phyloP scores from a whole-genome alignment of 768 basidiomycete genomes.

The Arthromyces matolae region DNA sequence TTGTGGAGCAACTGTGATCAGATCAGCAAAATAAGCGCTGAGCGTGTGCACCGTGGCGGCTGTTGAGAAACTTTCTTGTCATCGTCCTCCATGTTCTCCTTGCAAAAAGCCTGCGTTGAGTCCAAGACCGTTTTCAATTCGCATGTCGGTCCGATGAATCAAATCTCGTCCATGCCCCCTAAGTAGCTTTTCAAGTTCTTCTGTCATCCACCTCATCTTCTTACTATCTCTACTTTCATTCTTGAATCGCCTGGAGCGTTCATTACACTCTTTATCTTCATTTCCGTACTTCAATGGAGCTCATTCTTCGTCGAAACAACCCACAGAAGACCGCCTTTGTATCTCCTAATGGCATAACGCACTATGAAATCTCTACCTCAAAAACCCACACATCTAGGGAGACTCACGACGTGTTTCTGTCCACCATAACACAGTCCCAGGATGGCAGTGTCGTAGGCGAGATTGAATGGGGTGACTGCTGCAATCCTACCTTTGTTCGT shows the following conservation, averaged over 20 bases:
- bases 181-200: too few species aligned
- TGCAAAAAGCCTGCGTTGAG: too few species aligned
- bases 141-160: too few species aligned
- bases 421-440: constrained; percentile 38
- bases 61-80: too few species aligned
- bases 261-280: background rate
- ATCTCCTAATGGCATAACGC: constrained; percentile 46
- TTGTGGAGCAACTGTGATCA: too few species aligned
- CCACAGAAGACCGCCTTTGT: constrained; percentile 46
- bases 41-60: too few species aligned
- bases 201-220: too few species aligned
- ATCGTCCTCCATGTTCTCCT: too few species aligned
- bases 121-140: too few species aligned
- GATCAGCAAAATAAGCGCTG: too few species aligned
- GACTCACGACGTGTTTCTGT: constrained; percentile 29
- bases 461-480: constrained; percentile 43
- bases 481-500: constrained; percentile 39
- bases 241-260: constrained; percentile 11
- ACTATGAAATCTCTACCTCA: constrained; percentile 45
- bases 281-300: constrained; percentile 34
- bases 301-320: constrained; percentile 50
- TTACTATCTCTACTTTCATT: too few species aligned
- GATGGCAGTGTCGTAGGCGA: constrained; percentile 44
- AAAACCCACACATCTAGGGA: constrained; percentile 17
- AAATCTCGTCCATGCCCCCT: too few species aligned